Percentiles rank a stretch among this genome's conserved stretches.
These are phyloP conservation scores for Nitzschia sp. DNA, from an alignment of 108 stramenopile genomes.

Conservation along the genomic window DNA sequence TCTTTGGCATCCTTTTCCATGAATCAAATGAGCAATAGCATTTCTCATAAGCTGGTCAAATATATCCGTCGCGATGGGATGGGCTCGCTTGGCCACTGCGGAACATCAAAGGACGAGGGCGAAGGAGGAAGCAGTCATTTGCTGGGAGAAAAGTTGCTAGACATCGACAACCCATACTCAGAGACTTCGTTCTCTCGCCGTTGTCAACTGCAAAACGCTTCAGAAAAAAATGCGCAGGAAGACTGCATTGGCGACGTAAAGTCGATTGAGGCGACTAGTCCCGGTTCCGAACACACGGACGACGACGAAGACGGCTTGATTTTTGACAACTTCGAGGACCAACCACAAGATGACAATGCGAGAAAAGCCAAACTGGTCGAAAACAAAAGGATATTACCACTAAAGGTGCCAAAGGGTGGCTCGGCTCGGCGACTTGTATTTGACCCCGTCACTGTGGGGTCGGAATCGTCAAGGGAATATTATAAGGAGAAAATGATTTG, in stretches of 20 bases:
- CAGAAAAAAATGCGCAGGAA: background rate
- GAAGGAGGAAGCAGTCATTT: slow-evolving; percentile 2
- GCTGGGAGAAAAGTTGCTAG: background rate
- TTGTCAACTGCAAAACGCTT: background rate
- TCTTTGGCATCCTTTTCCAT: background rate
- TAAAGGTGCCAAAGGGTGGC: no score
- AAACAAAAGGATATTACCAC: no score
- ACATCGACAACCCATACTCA: background rate
- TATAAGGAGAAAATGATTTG: no score
- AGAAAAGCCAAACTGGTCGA: no score
- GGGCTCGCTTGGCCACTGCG: background rate
- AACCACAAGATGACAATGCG: no score
- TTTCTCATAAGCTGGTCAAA: no score
- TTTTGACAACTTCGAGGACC: no score
- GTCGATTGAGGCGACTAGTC: background rate
- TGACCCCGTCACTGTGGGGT: no score
- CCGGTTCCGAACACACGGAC: background rate
- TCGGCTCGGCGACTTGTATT: no score
- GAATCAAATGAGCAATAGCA: background rate
- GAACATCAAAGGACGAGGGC: background rate
- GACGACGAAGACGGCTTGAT: background rate
- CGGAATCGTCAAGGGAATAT: no score
- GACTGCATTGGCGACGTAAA: background rate
- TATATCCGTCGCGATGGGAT: no score
- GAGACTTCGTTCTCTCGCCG: background rate